Evolutionary conservation across 306 rosid species (phyloP).

Genomic region (Clitoria ternatea): DNA sequence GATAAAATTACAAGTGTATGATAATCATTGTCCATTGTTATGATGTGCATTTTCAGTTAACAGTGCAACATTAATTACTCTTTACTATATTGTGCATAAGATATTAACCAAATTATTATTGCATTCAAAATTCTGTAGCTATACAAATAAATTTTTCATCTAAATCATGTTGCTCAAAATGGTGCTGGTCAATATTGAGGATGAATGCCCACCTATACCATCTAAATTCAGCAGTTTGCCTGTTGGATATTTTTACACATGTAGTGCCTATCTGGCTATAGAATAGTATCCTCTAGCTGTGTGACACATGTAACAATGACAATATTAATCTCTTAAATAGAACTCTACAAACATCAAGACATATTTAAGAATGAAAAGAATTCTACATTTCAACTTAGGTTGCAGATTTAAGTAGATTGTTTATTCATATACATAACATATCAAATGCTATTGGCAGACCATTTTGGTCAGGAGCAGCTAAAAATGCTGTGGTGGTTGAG

Average conservation of each 20-base stretch:
- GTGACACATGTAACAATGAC: not conserved
- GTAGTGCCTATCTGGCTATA: not conserved
- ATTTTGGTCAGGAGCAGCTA: constrained; percentile 63
- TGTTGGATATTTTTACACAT: not conserved
- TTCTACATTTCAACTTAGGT: not conserved
- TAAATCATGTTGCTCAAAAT: not conserved
- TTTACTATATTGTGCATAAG: no score
- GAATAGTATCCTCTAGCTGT: not conserved
- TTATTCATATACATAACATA: no score
- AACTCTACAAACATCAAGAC: not conserved
- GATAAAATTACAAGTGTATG: no score
- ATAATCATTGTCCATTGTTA: no score
- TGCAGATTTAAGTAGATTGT: not conserved
- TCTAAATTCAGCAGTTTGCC: not conserved
- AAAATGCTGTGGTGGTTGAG: constrained; percentile 68
- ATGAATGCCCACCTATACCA: not conserved
- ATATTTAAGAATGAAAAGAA: not conserved
- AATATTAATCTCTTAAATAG: not conserved
- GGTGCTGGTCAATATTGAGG: not conserved
- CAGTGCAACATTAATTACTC: no score
- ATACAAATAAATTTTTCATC: not conserved
- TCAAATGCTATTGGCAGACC: constrained; percentile 42
- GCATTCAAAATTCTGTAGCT: not conserved
- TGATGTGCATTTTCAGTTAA: no score
- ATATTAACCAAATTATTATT: not conserved